phyloP scores from a whole-genome alignment of 495 filamentous ascomycete genomes.

The Hypoxylon crocopeplum region DNA sequence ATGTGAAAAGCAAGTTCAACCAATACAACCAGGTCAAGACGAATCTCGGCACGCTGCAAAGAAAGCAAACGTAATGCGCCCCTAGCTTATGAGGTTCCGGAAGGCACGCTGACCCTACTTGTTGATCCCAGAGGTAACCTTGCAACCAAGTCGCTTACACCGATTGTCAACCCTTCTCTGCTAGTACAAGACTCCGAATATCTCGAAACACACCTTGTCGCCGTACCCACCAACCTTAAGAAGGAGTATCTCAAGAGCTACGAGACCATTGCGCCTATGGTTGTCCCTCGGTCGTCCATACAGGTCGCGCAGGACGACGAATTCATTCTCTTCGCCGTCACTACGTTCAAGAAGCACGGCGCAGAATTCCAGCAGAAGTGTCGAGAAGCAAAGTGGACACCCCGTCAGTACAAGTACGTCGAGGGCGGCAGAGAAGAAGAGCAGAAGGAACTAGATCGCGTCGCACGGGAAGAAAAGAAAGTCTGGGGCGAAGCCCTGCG shows the following conservation, averaged over 20 bases:
- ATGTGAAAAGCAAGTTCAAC: conserved; percentile 89
- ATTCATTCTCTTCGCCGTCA: conserved; percentile 86
- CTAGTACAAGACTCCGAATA: conserved; percentile 93
- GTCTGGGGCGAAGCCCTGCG: conserved; percentile 90
- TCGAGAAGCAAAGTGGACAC: conserved; percentile 90
- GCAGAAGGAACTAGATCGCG: conserved; percentile 78
- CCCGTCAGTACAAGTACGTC: conserved; percentile 90
- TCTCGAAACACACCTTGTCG: conserved; percentile 92
- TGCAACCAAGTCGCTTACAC: conserved; percentile 88
- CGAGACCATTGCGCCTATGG: conserved; percentile 80
- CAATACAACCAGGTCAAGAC: conserved; percentile 92
- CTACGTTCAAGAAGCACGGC: conserved; percentile 88
- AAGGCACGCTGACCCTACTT: conserved; percentile 5
- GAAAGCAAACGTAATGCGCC: conserved; percentile 76
- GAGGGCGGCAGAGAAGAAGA: conserved; percentile 90
- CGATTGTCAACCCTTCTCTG: conserved; percentile 77
- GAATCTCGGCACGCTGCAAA: conserved; percentile 76
- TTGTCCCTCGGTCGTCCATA: conserved; percentile 86
- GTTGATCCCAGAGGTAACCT: conserved; percentile 78
- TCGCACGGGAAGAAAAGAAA: conserved; percentile 81
- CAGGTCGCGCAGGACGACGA: conserved; percentile 83
- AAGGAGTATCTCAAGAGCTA: conserved; percentile 91
- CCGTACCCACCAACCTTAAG: conserved; percentile 74
- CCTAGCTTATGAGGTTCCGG: neutral
- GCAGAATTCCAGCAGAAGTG: conserved; percentile 87